These are phyloP conservation scores for Picea abies DNA, from an alignment of 83 land plant genomes.

Conservation along the genomic window DNA sequence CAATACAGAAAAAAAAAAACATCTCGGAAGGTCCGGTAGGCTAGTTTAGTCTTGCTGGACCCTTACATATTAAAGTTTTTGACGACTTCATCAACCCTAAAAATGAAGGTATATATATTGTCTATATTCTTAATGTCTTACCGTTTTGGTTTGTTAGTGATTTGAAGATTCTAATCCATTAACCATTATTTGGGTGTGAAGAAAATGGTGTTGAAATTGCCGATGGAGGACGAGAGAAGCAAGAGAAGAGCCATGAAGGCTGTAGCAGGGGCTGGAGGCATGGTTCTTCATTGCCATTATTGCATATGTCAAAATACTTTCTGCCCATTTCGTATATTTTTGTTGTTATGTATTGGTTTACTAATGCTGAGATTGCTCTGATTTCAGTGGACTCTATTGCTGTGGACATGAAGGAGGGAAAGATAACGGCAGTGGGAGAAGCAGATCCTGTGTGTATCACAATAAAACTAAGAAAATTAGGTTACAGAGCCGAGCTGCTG, in stretches of 20 bases:
- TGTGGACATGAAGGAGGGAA: not conserved
- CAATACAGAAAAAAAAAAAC: not conserved
- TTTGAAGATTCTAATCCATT: too few relatives aligned
- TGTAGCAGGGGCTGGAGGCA: not conserved
- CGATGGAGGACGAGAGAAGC: not conserved
- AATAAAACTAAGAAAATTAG: not conserved
- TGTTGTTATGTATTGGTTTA: not conserved
- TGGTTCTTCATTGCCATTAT: not conserved
- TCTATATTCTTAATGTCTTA: too few relatives aligned
- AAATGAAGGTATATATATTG: too few relatives aligned
- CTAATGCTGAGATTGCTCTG: not conserved
- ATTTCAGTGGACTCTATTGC: not conserved
- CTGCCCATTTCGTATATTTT: not conserved
- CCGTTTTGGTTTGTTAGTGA: too few relatives aligned
- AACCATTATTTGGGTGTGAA: not conserved
- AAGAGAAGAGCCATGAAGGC: not conserved
- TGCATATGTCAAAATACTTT: not conserved
- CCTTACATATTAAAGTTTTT: not conserved
- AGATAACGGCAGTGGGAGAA: not conserved
- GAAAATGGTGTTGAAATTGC: not conserved
- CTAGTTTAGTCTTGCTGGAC: not conserved
- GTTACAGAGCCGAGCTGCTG: not conserved
- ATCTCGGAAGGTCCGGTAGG: not conserved
- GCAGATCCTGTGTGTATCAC: not conserved
- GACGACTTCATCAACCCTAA: too few relatives aligned